These are phyloP conservation scores for Aspergillus sergii DNA, from an alignment of 2,329 filamentous ascomycete species.

Conservation along the genomic window DNA sequence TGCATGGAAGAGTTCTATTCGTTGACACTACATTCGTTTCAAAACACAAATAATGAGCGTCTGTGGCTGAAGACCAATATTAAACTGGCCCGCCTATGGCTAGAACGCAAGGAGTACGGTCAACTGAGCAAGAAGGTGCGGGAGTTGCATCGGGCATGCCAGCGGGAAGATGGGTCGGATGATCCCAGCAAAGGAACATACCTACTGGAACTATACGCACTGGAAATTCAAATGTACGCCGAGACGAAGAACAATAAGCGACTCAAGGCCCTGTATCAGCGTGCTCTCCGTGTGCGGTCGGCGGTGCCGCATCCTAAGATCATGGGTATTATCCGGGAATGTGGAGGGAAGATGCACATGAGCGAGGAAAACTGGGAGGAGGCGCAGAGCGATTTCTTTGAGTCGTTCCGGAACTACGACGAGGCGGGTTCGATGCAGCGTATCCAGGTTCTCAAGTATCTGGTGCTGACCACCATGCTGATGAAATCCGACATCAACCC, in stretches of 20 bases:
- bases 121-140: slow-evolving; percentile 79
- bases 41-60: slow-evolving; percentile 95
- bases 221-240: slow-evolving; percentile 98
- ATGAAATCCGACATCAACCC: slow-evolving; percentile 99
- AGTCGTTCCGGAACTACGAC: slow-evolving; percentile 98
- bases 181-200: slow-evolving; percentile 97
- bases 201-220: slow-evolving; percentile 89
- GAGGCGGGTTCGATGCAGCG: slow-evolving; percentile 94
- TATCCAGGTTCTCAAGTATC: slow-evolving; percentile 96
- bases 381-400: slow-evolving; percentile 96
- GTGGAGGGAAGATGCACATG: slow-evolving; percentile 99
- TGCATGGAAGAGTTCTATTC: slow-evolving; percentile 97
- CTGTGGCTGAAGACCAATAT: slow-evolving; percentile 98
- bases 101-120: slow-evolving; percentile 87
- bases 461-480: slow-evolving; percentile 94
- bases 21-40: slow-evolving; percentile 88
- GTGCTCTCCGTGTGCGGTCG: slow-evolving; percentile 88
- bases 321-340: slow-evolving; percentile 98
- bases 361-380: slow-evolving; percentile 99
- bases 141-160: slow-evolving; percentile 87
- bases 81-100: slow-evolving; percentile 87
- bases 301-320: slow-evolving; percentile 98
- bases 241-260: slow-evolving; percentile 98
- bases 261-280: slow-evolving; percentile 88
- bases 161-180: slow-evolving; percentile 75